Evolutionary conservation across 116 monocot genomes (phyloP), one percentile per base, ranked within the genome.

Genomic region (Dioscorea cayenensis): DNA sequence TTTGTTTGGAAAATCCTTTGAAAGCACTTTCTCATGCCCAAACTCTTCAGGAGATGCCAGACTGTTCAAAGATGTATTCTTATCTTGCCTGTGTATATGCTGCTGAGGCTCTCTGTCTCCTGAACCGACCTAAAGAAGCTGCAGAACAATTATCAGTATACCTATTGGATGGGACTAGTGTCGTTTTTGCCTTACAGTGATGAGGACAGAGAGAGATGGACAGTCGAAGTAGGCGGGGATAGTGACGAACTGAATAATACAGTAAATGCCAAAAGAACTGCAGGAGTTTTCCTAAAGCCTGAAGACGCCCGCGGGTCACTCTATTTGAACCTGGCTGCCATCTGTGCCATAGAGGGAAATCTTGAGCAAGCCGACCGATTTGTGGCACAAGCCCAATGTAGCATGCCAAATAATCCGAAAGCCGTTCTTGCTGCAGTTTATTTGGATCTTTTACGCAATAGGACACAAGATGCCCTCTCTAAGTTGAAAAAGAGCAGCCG

Each of bases 81-180:
- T 97, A 90, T 77, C 77, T 97, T 6, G 75, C 84, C 43, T 81
- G 72, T 70, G 68, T 84, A 60, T 97, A 97, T 85, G 86, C 90
- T 10, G 97, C 90, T 3, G 97, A 97, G 83, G 90, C 97, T 52
- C 88, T 97, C 7, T 92, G 93, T 69, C 64, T 20, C 38, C 81
- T 97, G 36, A 90, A 89, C 66, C 68, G 83, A 72, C 86, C 78
- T 2, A 77, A 83, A 64, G 97, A 93, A 77, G 93, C 97, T 72
- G 83, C 81, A 20, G 90, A 93, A 28, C 76, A 77, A 22, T 70
- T 97, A 10, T 81, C 83, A 7, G 28, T 75, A 17, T 97, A 83
- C 49, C n/a, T 93, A 36, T 69, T 35, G 2, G 85, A 80, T 20
- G 77, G 72, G n/a, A 66, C 70, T n/a, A 60, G 61, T 43, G 28